Evolutionary conservation across 1,284 basidiomycete genomes (phyloP), one percentile per base, ranked within the genome.

Genomic region (Moesziomyces sp.): DNA sequence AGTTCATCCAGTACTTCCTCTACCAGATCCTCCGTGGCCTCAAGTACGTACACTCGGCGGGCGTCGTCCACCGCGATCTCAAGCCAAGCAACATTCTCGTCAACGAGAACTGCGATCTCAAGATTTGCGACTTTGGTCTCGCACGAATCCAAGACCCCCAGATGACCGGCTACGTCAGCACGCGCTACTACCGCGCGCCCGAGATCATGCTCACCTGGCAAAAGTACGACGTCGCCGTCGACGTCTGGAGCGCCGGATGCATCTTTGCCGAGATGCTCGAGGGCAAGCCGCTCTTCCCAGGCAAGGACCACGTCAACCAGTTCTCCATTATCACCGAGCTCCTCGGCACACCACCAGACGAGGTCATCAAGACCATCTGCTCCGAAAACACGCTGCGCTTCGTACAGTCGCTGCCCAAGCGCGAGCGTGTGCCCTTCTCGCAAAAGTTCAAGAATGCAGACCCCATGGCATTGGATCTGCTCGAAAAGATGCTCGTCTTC

Each of bases 161-260:
- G 86, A 99, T 99, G 97, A 99, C 97, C 5, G 97, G 97, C 69
- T 99, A 99, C 85, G 96, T 99, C 73, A 98, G 95, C 68, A 99
- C 96, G 61, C 89, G 97, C 79, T 99, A 99, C 87, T 99, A 99
- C 86, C 92, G 97, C 57, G 97, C 96, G 4, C 96, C 96, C 8
- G 96, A 99, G 86, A 99, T 99, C 87, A 99, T 99, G 97, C 89
- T 99, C 83, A 99, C 96, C 48, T 99, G 97, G 97, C 96, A 99
- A 86, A 99, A 99, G 87, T 99, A 99, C 87, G 97, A 99, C 85
- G 96, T 98, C 58, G 97, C 75, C 73, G 95, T 98, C 69, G 96
- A 98, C 84, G 96, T 99, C 81, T 99, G 96, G 96, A 96, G 93
- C 83, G 94, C 95, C 16, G 96, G 95, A 13, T 99, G 97, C 87